phyloP scores from a whole-genome alignment of 768 basidiomycete genomes.

The Phanerochaete carnosa region DNA sequence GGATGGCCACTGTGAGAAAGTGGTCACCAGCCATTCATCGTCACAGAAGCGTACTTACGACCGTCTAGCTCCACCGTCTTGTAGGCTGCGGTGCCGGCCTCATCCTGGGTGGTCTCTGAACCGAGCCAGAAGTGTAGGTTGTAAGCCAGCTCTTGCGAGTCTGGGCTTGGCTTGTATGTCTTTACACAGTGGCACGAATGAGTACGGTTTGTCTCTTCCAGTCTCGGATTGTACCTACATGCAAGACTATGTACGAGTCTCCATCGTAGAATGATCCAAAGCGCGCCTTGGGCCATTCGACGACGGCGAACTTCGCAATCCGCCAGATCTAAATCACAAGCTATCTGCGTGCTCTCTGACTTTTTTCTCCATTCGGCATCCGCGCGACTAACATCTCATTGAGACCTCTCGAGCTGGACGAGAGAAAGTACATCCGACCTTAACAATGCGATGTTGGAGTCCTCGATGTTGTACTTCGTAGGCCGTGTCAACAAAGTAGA shows the following conservation, averaged over 20 bases:
- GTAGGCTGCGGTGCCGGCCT: conserved; percentile 59
- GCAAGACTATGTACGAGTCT: conserved; percentile 63
- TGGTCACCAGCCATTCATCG: neutral
- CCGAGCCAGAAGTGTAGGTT: conserved; percentile 70
- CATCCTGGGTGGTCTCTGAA: conserved; percentile 54
- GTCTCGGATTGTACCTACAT: conserved; percentile 34
- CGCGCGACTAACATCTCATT: neutral
- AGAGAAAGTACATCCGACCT: conserved; percentile 52
- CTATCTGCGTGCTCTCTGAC: conserved; percentile 48
- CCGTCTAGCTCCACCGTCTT: conserved; percentile 69
- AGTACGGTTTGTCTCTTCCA: neutral
- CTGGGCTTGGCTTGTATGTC: conserved; percentile 56
- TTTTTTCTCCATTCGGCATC: conserved; percentile 50
- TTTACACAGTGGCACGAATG: conserved; percentile 21
- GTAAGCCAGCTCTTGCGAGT: conserved; percentile 45
- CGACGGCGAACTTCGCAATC: conserved; percentile 53
- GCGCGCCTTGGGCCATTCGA: conserved; percentile 49
- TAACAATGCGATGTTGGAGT: conserved; percentile 60
- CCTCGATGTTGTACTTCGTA: conserved; percentile 53
- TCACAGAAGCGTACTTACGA: conserved; percentile 43
- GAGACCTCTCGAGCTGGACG: neutral
- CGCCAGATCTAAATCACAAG: conserved; percentile 55
- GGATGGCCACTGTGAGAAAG: neutral
- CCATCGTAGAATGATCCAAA: conserved; percentile 60
- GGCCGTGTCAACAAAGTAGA: conserved; percentile 36